Evolutionary conservation across 306 rosid species (phyloP), one percentile per base, ranked within the genome.

Genomic region (Cicer yamashitae): DNA sequence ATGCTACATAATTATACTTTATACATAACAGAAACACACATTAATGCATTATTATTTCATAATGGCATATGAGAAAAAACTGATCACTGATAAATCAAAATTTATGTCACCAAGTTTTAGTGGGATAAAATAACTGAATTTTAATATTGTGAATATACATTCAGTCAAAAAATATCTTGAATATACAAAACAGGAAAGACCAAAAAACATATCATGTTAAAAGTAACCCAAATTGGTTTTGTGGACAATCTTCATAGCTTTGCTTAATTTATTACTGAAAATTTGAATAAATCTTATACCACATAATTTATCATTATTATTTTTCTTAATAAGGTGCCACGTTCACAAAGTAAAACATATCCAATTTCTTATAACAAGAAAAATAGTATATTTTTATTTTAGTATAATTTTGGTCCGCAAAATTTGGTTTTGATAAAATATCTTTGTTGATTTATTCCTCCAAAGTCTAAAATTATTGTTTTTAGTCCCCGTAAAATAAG

Each of bases 31-130:
- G 56, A 64, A 83, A 40, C 59, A 65, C 60, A 37, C 17, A 68
- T 60, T 77, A 73, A 77, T 50, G 70, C 73, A 65, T 71, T 68
- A 43, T 61, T 51, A 38, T 63, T 54, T 52, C 61, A 50, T 68
- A 40, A 40, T 52, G 59, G 46, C 46, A 5, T 51, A 47, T 11
- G 25, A 56, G 25, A 56, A 5, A 60, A 70, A 83, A 86, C 60
- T 48, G 7, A 64, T 65, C 18, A 64, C 37, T 18, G 25, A 51
- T 14, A 37, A 14, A 71, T 41, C 57, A 73, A 46, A 45, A 82
- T 54, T 73, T 11, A 40, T 10, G 44, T 44, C 34, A 47, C 67
- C 7, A 11, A 34, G 20, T 22, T 46, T 52, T 6, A 18, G 60
- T 39, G 65, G 78, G 9, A 38, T 18, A 74, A 73, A 83, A 52